Evolutionary conservation across 352 stramenopile genomes (phyloP).

Genomic region (Thalassiosira allenii): DNA sequence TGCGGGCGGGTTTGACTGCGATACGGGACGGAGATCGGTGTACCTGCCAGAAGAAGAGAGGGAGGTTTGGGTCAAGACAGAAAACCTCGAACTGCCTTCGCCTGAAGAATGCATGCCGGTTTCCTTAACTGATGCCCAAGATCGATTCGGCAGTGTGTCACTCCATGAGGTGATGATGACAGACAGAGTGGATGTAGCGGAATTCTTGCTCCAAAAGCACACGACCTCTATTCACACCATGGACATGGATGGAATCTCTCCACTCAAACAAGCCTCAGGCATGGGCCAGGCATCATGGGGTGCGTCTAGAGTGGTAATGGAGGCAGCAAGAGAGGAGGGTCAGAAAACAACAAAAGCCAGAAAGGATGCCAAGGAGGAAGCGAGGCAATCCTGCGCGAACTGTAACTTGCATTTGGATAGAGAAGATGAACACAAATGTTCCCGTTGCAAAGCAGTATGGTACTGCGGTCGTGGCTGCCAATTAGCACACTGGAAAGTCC

Average conservation of each 20-base stretch:
- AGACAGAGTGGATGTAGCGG: constrained; percentile 45
- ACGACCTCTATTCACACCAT: constrained; percentile 29
- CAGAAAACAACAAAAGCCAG: constrained; percentile 18
- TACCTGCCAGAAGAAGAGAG: constrained; percentile 19
- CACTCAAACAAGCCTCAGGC: constrained; percentile 15
- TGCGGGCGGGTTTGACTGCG: constrained; percentile 22
- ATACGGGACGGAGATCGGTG: constrained; percentile 23
- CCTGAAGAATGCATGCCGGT: too few relatives aligned
- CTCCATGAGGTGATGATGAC: constrained; percentile 53
- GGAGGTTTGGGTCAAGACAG: constrained; percentile 27
- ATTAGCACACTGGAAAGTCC: constrained; percentile 6
- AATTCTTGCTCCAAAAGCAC: constrained; percentile 48
- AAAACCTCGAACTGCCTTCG: constrained; percentile 37
- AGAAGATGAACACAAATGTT: background rate
- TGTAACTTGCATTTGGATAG: constrained; percentile 3
- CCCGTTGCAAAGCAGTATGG: constrained; percentile 23
- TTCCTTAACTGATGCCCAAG: constrained; percentile 43
- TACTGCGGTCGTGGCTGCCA: constrained; percentile 33
- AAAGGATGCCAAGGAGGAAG: constrained; percentile 11
- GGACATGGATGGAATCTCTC: constrained; percentile 19
- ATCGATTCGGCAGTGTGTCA: constrained; percentile 38
- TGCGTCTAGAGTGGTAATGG: constrained; percentile 14
- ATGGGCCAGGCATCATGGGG: background rate
- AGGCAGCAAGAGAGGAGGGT: constrained; percentile 16
- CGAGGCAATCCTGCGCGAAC: constrained; percentile 8